A percentile compares a stretch with the other conserved stretches of the same genome.
Evolutionary conservation across 1,139 yeast species (phyloP).

Genomic region (Pichia cactophila): DNA sequence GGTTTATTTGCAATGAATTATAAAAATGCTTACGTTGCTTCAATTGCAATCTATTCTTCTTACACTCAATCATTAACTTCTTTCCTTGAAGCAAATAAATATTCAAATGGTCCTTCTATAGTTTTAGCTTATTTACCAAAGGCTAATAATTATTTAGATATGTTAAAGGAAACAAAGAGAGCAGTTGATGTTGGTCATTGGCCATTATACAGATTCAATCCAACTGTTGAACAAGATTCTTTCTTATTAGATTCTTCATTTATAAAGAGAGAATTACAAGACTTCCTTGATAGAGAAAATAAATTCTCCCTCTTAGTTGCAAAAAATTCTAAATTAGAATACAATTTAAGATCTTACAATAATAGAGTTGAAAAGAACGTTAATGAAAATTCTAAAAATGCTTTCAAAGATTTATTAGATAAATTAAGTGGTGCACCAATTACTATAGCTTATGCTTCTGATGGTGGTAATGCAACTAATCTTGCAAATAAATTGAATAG

Average conservation of each 20-base stretch:
- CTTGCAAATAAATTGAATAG: slow-evolving; percentile 75
- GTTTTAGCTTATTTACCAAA: slow-evolving; percentile 90
- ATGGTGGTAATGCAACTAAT: slow-evolving; percentile 88
- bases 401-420: slow-evolving; percentile 68
- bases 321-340: slow-evolving; percentile 67
- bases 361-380: slow-evolving; percentile 51
- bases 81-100: slow-evolving; percentile 78
- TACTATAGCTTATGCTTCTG: slow-evolving; percentile 86
- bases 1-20: slow-evolving; percentile 95
- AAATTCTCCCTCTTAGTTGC: slow-evolving; percentile 68
- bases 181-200: slow-evolving; percentile 93
- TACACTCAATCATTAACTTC: slow-evolving; percentile 91
- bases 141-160: slow-evolving; percentile 51
- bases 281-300: slow-evolving; percentile 84
- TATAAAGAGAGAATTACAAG: slow-evolving; percentile 66
- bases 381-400: slow-evolving; percentile 58
- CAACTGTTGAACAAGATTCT: slow-evolving; percentile 40
- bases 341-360: slow-evolving; percentile 64
- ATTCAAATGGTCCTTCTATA: slow-evolving; percentile 75
- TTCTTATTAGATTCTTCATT: slow-evolving; percentile 82
- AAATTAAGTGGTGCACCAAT: slow-evolving; percentile 92
- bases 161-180: slow-evolving; percentile 77
- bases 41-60: slow-evolving; percentile 88
- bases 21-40: slow-evolving; percentile 85
- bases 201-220: slow-evolving; percentile 89